phyloP scores from a whole-genome alignment of 495 filamentous ascomycete species.

The Hypomontagnella submonticulosa region DNA sequence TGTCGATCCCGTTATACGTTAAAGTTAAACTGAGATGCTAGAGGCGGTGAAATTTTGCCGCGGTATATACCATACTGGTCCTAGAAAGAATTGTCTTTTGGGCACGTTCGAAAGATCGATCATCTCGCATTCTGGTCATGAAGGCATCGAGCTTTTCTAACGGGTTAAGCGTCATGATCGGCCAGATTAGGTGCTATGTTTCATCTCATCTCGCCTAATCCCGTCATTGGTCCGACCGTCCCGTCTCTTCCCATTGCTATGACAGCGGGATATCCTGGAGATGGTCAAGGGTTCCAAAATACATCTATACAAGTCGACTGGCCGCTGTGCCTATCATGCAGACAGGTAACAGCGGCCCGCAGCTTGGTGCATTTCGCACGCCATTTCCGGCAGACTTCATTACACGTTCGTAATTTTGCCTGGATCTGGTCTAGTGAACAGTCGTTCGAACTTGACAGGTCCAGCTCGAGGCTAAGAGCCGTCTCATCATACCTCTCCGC shows the following conservation, averaged over 20 bases:
- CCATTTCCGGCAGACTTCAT: neutral
- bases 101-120: too few relatives aligned
- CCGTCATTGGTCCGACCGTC: neutral
- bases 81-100: neutral
- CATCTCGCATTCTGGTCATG: too few relatives aligned
- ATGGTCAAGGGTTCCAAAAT: neutral
- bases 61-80: neutral
- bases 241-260: neutral
- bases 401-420: conserved; percentile 28
- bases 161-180: conserved; percentile 2
- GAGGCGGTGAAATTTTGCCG: neutral
- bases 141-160: neutral
- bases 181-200: conserved; percentile 1
- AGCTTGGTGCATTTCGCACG: neutral
- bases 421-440: conserved; percentile 26
- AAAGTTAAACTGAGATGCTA: neutral
- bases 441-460: neutral
- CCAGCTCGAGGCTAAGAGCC: conserved; percentile 8
- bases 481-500: neutral
- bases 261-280: neutral
- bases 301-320: neutral
- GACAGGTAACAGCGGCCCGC: neutral
- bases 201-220: conserved; percentile 4
- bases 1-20: neutral
- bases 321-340: neutral